phyloP scores from a whole-genome alignment of 179 eudicot genomes.

The Nepenthes alata region DNA sequence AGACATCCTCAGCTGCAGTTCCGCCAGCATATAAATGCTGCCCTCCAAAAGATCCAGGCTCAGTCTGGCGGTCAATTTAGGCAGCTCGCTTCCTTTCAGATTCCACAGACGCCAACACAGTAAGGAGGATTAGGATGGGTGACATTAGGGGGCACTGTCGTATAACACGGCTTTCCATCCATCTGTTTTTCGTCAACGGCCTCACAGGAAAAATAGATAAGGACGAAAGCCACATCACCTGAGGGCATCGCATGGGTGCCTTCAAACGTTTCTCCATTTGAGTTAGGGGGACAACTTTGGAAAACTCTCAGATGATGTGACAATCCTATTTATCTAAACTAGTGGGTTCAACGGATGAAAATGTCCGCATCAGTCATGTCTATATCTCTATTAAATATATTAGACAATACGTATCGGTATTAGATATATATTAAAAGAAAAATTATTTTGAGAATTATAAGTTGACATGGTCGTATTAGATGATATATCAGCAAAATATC shows the following conservation, averaged over 20 bases:
- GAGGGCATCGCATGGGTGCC: too few species aligned
- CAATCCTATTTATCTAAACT: not conserved
- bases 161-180: too few species aligned
- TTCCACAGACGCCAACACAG: constrained; percentile 65
- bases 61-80: constrained; percentile 46
- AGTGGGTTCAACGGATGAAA: not conserved
- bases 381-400: too few species aligned
- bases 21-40: constrained; percentile 56
- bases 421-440: too few species aligned
- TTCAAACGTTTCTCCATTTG: not conserved
- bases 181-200: too few species aligned
- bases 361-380: too few species aligned
- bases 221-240: too few species aligned
- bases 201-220: too few species aligned
- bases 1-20: constrained; percentile 49
- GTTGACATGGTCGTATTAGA: too few species aligned
- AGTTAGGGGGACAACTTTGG: not conserved
- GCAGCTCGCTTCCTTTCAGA: constrained; percentile 52
- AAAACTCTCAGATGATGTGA: not conserved
- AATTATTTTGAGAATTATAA: too few species aligned
- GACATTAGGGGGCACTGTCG: not conserved
- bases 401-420: too few species aligned
- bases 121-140: constrained; percentile 21
- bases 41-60: constrained; percentile 44
- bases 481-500: too few species aligned